phyloP scores from a whole-genome alignment of 495 filamentous ascomycete species.

The Penicillium paradoxum region DNA sequence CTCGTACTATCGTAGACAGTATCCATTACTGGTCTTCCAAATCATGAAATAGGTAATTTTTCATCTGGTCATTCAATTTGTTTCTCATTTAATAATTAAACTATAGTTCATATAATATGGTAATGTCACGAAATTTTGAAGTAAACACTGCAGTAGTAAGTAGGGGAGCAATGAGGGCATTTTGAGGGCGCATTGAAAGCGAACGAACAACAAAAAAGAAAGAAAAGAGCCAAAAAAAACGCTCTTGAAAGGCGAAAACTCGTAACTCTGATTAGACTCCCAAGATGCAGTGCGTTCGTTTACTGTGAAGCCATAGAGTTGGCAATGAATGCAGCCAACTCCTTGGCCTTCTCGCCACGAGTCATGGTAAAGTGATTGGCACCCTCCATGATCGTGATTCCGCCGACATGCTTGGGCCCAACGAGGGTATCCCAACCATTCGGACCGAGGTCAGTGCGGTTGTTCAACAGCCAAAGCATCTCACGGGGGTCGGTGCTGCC shows the following conservation, averaged over 20 bases:
- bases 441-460: conserved; percentile 70
- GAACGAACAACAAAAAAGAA: neutral
- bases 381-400: conserved; percentile 42
- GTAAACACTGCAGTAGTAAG: conserved; percentile 9
- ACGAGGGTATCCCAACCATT: conserved; percentile 78
- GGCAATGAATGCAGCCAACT: conserved; percentile 33
- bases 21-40: neutral
- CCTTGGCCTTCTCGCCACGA: conserved; percentile 33
- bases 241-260: neutral
- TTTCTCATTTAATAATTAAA: neutral
- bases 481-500: conserved; percentile 49
- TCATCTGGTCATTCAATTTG: too few species aligned
- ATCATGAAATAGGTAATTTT: too few species aligned
- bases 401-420: conserved; percentile 60
- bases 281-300: conserved; percentile 4
- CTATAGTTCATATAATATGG: neutral
- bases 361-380: conserved; percentile 45
- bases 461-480: conserved; percentile 73
- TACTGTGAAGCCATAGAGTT: conserved; percentile 19
- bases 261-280: neutral
- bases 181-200: conserved; percentile 1
- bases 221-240: neutral
- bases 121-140: conserved; percentile 1
- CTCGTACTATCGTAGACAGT: neutral
- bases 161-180: conserved; percentile 2